phyloP scores from a whole-genome alignment of 495 filamentous ascomycete species.

The Neurospora sublineolata region DNA sequence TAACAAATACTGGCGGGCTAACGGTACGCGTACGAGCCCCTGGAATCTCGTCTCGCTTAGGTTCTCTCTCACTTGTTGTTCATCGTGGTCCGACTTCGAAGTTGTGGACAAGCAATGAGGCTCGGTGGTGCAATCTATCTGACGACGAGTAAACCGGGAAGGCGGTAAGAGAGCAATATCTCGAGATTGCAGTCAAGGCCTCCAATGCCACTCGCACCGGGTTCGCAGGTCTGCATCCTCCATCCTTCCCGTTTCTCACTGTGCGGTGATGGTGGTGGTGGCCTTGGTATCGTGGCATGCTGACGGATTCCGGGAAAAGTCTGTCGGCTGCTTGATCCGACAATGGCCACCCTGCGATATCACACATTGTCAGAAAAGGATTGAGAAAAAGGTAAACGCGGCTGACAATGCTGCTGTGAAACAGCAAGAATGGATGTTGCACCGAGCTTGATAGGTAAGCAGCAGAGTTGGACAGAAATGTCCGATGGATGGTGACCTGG shows the following conservation, averaged over 20 bases:
- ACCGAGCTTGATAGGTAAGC: neutral
- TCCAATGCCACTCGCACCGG: neutral
- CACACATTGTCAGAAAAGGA: neutral
- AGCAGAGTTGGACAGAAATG: no score
- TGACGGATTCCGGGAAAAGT: constrained; percentile 7
- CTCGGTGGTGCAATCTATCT: neutral
- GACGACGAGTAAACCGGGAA: constrained; percentile 10
- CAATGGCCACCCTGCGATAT: neutral
- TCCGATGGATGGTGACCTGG: neutral
- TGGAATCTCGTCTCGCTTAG: neutral
- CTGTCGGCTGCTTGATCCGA: neutral
- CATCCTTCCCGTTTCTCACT: neutral
- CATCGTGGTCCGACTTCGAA: neutral
- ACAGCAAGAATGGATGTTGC: neutral
- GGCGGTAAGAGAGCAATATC: constrained; percentile 10
- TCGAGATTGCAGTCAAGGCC: constrained; percentile 8
- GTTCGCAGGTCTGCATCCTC: neutral
- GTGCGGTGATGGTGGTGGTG: neutral
- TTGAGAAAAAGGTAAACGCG: neutral
- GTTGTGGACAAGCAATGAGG: neutral
- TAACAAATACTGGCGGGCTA: neutral
- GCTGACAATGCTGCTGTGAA: neutral
- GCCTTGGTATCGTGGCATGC: constrained; percentile 1
- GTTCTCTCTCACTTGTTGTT: no score
- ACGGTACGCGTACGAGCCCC: neutral